Evolutionary conservation across 1,284 basidiomycete genomes (phyloP).

Genomic region (Rhodotorula glutinis): DNA sequence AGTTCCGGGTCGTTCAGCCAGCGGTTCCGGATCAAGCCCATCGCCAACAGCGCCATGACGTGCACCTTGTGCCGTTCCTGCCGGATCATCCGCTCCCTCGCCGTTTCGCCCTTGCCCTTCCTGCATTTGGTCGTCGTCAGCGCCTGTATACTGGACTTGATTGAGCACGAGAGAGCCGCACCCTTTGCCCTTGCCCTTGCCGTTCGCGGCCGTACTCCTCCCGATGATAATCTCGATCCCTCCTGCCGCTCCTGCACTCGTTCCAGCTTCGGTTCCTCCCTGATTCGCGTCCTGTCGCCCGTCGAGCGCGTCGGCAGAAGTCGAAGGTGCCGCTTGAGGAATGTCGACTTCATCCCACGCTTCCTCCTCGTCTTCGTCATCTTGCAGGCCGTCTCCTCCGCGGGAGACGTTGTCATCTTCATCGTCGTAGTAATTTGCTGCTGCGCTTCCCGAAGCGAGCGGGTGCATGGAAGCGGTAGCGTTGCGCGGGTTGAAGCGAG

Average conservation of each 20-base stretch:
- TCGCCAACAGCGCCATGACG: constrained; percentile 71
- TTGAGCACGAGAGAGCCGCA: constrained; percentile 30
- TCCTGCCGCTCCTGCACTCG: constrained; percentile 18
- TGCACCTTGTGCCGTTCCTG: constrained; percentile 83
- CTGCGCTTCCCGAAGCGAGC: too few species aligned
- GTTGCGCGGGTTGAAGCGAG: too few species aligned
- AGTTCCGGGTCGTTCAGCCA: constrained; percentile 81
- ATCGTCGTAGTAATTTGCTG: too few species aligned
- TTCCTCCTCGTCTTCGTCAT: constrained; percentile 53
- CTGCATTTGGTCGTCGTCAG: too few species aligned
- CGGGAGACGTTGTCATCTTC: too few species aligned
- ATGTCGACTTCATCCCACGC: constrained; percentile 64
- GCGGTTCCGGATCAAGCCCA: constrained; percentile 70
- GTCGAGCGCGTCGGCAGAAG: too few species aligned
- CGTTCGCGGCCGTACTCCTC: constrained; percentile 5
- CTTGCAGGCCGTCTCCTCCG: not conserved
- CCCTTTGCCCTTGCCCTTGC: constrained; percentile 36
- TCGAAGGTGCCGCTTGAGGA: constrained; percentile 37
- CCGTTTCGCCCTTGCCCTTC: constrained; percentile 30
- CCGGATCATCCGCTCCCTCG: constrained; percentile 64
- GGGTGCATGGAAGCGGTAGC: not conserved
- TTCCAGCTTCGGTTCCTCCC: too few species aligned
- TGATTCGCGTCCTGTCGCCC: too few species aligned
- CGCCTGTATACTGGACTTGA: constrained; percentile 53
- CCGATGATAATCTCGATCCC: constrained; percentile 41